These are phyloP conservation scores for Chrysoporthe puriensis DNA, from an alignment of 2,329 filamentous ascomycete species.

Conservation along the genomic window DNA sequence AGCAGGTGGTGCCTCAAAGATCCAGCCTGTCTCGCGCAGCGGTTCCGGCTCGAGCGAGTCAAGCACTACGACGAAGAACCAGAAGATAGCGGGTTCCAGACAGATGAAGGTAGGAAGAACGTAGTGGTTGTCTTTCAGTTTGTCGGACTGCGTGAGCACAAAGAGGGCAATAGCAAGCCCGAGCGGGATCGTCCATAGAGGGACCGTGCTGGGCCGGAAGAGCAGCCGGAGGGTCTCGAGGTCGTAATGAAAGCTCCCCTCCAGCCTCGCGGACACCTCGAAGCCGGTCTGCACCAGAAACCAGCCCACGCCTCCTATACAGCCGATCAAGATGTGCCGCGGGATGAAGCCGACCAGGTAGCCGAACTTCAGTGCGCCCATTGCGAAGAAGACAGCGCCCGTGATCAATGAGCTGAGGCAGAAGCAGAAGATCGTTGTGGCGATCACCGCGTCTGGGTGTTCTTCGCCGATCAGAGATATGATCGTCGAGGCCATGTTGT, in stretches of 20 bases:
- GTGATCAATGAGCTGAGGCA: conserved; percentile 89
- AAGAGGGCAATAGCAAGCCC: conserved; percentile 76
- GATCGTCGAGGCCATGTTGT: conserved; percentile 95
- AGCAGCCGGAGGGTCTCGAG: conserved; percentile 76
- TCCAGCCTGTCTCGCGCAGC: conserved; percentile 79
- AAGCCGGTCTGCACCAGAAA: conserved; percentile 91
- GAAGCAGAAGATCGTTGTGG: conserved; percentile 92
- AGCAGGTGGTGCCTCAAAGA: conserved; percentile 83
- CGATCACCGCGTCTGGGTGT: conserved; percentile 82
- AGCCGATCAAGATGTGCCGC: conserved; percentile 92
- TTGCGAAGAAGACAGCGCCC: conserved; percentile 86
- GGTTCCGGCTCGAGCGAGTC: conserved; percentile 68
- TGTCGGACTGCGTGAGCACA: conserved; percentile 43
- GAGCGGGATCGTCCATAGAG: conserved; percentile 83
- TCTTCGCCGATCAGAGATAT: conserved; percentile 76
- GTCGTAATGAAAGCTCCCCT: conserved; percentile 83
- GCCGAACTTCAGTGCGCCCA: conserved; percentile 85
- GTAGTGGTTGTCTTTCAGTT: conserved; percentile 79
- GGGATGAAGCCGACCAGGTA: conserved; percentile 97
- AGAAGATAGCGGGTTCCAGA: conserved; percentile 74
- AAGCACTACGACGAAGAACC: conserved; percentile 73
- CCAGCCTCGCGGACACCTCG: conserved; percentile 87
- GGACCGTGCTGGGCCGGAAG: conserved; percentile 71
- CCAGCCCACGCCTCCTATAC: conserved; percentile 95
- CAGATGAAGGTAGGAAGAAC: conserved; percentile 86